Evolutionary conservation across 2,329 filamentous ascomycete genomes (phyloP).

Genomic region (Dothidotthia symphoricarpi): DNA sequence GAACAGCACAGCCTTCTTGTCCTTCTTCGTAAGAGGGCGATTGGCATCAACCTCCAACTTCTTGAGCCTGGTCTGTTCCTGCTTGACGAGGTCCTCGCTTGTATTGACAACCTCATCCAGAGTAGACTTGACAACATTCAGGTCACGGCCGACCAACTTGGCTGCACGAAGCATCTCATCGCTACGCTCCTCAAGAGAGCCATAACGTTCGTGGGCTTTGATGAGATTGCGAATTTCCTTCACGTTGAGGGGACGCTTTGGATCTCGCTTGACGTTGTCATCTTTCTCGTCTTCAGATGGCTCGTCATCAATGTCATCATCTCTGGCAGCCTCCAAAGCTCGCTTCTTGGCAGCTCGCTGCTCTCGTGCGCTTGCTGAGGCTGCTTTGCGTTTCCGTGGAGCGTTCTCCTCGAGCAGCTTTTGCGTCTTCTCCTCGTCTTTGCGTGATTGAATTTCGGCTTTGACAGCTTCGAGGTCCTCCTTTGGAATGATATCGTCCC

Average conservation of each 20-base stretch:
- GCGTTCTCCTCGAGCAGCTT: slow-evolving; percentile 81
- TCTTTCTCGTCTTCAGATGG: slow-evolving; percentile 45
- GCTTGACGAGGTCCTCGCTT: slow-evolving; percentile 67
- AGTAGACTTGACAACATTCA: slow-evolving; percentile 72
- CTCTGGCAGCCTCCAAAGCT: slow-evolving; percentile 64
- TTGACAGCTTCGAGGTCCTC: slow-evolving; percentile 89
- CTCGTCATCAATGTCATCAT: slow-evolving; percentile 57
- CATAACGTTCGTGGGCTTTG: slow-evolving; percentile 85
- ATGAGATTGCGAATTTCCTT: slow-evolving; percentile 93
- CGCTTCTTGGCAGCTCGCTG: slow-evolving; percentile 69
- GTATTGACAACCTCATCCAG: slow-evolving; percentile 76
- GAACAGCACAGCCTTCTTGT: slow-evolving; percentile 94
- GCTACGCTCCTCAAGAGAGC: slow-evolving; percentile 81
- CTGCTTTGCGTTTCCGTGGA: slow-evolving; percentile 68
- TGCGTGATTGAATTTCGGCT: slow-evolving; percentile 79
- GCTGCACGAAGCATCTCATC: slow-evolving; percentile 88
- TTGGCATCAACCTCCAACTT: slow-evolving; percentile 68
- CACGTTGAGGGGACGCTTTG: slow-evolving; percentile 83
- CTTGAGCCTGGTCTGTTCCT: slow-evolving; percentile 64
- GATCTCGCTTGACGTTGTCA: slow-evolving; percentile 64
- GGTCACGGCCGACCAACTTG: slow-evolving; percentile 77
- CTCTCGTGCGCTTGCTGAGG: slow-evolving; percentile 61
- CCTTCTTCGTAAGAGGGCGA: slow-evolving; percentile 89
- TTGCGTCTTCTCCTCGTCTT: slow-evolving; percentile 78
- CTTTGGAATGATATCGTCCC: slow-evolving; percentile 97